These are phyloP conservation scores for Leptographium radiaticola DNA, from an alignment of 2,329 filamentous ascomycete species.

Conservation along the genomic window DNA sequence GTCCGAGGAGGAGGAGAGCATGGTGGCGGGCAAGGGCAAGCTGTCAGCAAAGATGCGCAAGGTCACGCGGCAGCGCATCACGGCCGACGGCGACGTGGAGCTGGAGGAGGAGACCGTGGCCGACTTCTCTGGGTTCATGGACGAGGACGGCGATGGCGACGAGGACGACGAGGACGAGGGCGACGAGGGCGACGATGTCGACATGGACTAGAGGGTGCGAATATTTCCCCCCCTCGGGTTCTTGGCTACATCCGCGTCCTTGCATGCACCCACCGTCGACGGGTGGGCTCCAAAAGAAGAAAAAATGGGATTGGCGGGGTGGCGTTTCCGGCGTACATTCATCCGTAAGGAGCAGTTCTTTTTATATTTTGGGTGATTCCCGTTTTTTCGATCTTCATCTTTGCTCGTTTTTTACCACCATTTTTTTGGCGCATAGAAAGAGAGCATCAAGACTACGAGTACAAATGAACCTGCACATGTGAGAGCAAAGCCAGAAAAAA, in stretches of 20 bases:
- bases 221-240: neutral
- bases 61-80: constrained; percentile 22
- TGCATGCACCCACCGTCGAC: neutral
- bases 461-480: too few relatives aligned
- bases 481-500: neutral
- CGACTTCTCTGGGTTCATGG: constrained; percentile 10
- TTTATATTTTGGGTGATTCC: neutral
- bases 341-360: neutral
- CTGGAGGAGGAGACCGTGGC: constrained; percentile 19
- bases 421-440: neutral
- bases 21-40: constrained; percentile 12
- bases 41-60: constrained; percentile 19
- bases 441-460: neutral
- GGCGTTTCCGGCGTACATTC: neutral
- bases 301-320: neutral
- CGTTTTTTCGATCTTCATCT: neutral
- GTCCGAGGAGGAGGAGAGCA: constrained; percentile 16
- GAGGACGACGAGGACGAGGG: constrained; percentile 25
- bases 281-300: neutral
- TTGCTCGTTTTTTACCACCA: neutral
- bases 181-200: constrained; percentile 19
- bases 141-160: constrained; percentile 12
- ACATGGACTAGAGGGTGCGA: constrained; percentile 21
- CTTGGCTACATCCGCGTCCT: neutral
- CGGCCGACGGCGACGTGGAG: constrained; percentile 25